Percentiles rank a stretch among this genome's conserved stretches.
Evolutionary conservation across 345 rosid species (phyloP).

Genomic region (Populus euphratica): DNA sequence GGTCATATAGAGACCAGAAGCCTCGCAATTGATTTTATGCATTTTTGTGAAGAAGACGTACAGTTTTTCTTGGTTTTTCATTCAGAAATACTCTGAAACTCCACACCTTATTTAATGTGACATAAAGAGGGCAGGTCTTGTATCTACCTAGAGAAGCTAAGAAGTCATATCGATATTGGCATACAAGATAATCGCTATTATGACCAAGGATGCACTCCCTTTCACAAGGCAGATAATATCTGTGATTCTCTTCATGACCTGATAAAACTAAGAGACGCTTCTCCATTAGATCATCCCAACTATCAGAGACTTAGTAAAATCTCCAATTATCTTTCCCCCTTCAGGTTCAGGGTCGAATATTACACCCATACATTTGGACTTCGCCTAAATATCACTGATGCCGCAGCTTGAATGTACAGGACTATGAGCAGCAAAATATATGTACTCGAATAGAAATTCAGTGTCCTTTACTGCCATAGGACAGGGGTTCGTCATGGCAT

Average conservation of each 20-base stretch:
- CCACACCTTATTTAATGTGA: neutral
- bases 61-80: neutral
- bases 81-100: neutral
- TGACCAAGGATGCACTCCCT: neutral
- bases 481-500: neutral
- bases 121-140: constrained; percentile 1
- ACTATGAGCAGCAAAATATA: neutral
- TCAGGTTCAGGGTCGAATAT: neutral
- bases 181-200: neutral
- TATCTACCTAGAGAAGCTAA: neutral
- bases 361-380: constrained; percentile 4
- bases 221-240: neutral
- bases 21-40: neutral
- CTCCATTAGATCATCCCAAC: constrained; percentile 5
- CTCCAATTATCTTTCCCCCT: neutral
- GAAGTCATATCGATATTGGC: neutral
- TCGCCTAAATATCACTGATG: constrained; percentile 2
- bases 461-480: neutral
- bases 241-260: neutral
- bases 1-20: neutral
- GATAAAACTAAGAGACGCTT: neutral
- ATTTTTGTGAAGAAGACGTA: neutral
- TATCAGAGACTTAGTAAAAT: neutral
- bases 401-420: neutral
- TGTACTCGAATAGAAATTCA: neutral